These are phyloP conservation scores for Macrophomina pseudophaseolina DNA, from an alignment of 2,329 filamentous ascomycete species.

Conservation along the genomic window DNA sequence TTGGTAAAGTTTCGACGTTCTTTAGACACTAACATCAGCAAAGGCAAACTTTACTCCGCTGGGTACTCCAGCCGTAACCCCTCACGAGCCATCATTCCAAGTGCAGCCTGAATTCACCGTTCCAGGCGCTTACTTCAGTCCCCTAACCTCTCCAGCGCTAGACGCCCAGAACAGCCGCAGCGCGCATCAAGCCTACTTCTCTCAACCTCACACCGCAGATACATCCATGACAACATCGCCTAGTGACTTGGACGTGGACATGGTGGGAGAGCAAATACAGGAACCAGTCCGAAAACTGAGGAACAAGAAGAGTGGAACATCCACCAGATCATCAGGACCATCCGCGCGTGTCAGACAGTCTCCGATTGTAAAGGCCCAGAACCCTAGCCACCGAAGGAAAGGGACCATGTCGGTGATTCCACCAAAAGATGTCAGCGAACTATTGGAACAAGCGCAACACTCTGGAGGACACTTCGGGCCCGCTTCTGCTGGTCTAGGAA, in stretches of 20 bases:
- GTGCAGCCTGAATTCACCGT: slow-evolving; percentile 63
- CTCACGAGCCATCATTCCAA: slow-evolving; percentile 72
- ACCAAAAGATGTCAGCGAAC: slow-evolving; percentile 51
- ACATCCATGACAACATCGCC: slow-evolving; percentile 57
- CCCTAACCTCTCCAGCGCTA: slow-evolving; percentile 78
- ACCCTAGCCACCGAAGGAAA: slow-evolving; percentile 47
- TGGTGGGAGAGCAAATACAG: slow-evolving; percentile 46
- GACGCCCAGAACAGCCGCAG: slow-evolving; percentile 68
- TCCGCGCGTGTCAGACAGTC: slow-evolving; percentile 66
- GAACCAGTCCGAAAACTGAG: slow-evolving; percentile 38
- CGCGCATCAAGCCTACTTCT: slow-evolving; percentile 33
- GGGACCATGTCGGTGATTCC: slow-evolving; percentile 49
- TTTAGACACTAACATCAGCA: slow-evolving; percentile 22
- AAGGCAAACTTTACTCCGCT: slow-evolving; percentile 80
- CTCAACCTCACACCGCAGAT: slow-evolving; percentile 40
- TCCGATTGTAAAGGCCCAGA: slow-evolving; percentile 71
- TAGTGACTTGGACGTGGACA: slow-evolving; percentile 52
- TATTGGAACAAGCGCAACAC: slow-evolving; percentile 45
- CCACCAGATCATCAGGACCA: slow-evolving; percentile 48
- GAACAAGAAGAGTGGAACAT: slow-evolving; percentile 56
- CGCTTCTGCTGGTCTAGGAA: slow-evolving; percentile 27
- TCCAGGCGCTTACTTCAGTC: slow-evolving; percentile 78
- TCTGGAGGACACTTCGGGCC: slow-evolving; percentile 31
- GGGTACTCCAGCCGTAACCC: slow-evolving; percentile 83
- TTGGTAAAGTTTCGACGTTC: neutral